Conservation (phyloP, 805 yeast species). For the Lipomyces orientalis region DNA sequence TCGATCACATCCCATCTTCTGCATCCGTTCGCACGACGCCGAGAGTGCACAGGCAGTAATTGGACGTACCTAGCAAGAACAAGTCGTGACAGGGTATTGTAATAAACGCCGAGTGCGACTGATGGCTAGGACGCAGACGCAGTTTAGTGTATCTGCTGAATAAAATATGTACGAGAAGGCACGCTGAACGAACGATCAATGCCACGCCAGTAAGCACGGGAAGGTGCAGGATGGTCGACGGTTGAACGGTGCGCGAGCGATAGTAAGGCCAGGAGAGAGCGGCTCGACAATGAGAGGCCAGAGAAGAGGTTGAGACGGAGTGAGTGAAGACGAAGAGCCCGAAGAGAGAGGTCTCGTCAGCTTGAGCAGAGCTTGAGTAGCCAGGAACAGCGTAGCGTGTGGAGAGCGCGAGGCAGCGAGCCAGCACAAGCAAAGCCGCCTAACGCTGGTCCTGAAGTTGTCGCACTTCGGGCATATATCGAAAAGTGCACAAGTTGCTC, state of each 20-base stretch:
- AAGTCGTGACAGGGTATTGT: background rate
- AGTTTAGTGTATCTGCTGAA: background rate
- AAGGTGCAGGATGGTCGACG: background rate
- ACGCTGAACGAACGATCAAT: background rate
- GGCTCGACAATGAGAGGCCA: constrained; percentile 1
- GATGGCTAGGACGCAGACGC: background rate
- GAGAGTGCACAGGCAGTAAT: background rate
- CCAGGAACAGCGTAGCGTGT: background rate
- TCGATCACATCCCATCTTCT: too few relatives aligned
- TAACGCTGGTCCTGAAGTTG: background rate
- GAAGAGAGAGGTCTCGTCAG: background rate
- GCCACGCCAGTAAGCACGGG: background rate
- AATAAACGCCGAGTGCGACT: background rate
- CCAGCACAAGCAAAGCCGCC: background rate
- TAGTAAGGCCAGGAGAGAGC: background rate
- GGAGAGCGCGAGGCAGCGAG: constrained; percentile 3
- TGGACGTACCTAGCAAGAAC: background rate
- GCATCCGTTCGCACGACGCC: too few relatives aligned
- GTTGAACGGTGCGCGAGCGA: background rate
- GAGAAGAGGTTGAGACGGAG: constrained; percentile 1
- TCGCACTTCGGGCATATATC: background rate
- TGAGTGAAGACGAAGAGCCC: background rate
- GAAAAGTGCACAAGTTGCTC: too few relatives aligned
- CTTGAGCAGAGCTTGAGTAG: background rate
- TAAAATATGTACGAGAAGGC: background rate